Evolutionary conservation across 352 stramenopile genomes (phyloP), one percentile per base, ranked within the genome.

Genomic region (Phytophthora cajani): DNA sequence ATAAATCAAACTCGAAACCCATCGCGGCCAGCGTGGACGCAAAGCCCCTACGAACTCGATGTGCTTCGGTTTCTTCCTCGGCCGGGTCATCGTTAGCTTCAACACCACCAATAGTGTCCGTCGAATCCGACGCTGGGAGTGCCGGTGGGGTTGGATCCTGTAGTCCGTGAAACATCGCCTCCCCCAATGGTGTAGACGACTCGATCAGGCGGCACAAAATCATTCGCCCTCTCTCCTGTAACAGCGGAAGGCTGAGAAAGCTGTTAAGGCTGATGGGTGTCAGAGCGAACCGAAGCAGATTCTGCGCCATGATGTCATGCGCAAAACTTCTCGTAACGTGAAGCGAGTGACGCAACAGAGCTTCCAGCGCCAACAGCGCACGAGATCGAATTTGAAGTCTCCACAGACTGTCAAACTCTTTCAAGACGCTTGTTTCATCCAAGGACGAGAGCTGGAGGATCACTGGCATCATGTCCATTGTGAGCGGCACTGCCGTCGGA

Each of bases 1-100:
- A 97, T 17, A 97, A 72, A 6, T 95, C 89, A 69, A 97, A 95
- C 58, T 94, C 89, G 38, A 97, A 97, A 0, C 89, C 89, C 89
- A 97, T 97, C 1, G 87, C 88, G 42, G 88, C 88, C 27, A 97
- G 67, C 5, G 85, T 95, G 1, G 88, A 91, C 12, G 89, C 89
- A 54, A 97, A 95, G 0, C 87, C 87, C 52, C 87, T 79, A 47
- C 89, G 85, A 50, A 88, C 74, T 21, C 87, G 83, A 68, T 90
- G 85, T 27, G 85, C 80, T 67, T 93, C 87, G 0, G 72, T 90
- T 58, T 95, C 88, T 75, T 95, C 85, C 74, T 92, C 75, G 6
- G 81, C 80, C 3, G 85, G 84, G 60, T 93, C 76, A 55, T 81
- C 64, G 30, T 82, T 91, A 7, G 54, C 62, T 49, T 89, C 75